Evolutionary conservation across 768 basidiomycete species (phyloP).

Genomic region (Lanmaoa pseudosensibilis): DNA sequence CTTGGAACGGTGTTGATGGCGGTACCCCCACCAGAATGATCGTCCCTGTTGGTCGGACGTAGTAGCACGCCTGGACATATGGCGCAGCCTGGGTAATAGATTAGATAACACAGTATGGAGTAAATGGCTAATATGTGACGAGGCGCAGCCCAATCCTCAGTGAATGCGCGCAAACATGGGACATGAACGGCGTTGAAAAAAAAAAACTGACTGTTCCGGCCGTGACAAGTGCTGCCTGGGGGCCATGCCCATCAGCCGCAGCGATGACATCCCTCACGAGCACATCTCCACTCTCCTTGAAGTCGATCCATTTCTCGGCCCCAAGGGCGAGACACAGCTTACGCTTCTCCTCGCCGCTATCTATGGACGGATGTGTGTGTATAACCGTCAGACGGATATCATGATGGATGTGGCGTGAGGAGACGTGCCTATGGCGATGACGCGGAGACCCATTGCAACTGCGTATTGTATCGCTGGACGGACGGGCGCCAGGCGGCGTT

Average conservation of each 20-base stretch:
- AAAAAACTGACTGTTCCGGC: slow-evolving; percentile 18
- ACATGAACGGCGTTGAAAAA: not conserved
- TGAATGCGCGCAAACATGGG: not conserved
- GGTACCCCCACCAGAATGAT: slow-evolving; percentile 45
- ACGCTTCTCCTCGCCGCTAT: slow-evolving; percentile 44
- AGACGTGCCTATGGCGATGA: slow-evolving; percentile 42
- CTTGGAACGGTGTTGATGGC: slow-evolving; percentile 22
- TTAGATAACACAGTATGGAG: not conserved
- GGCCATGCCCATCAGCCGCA: slow-evolving; percentile 43
- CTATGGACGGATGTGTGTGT: slow-evolving; percentile 17
- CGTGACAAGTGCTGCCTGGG: slow-evolving; percentile 37
- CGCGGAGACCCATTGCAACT: slow-evolving; percentile 40
- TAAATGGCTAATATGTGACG: not conserved
- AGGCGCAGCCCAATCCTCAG: not conserved
- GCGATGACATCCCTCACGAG: slow-evolving; percentile 39
- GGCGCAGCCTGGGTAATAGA: slow-evolving; percentile 29
- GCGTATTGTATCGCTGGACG: slow-evolving; percentile 47
- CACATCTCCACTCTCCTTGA: slow-evolving; percentile 39
- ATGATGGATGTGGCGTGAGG: not conserved
- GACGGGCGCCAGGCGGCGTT: not conserved
- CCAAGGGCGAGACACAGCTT: slow-evolving; percentile 39
- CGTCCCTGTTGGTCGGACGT: slow-evolving; percentile 44
- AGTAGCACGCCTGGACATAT: slow-evolving; percentile 44
- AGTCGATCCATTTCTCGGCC: slow-evolving; percentile 47
- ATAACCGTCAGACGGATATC: not conserved